Evolutionary conservation across 495 filamentous ascomycete species (phyloP), one percentile per base, ranked within the genome.

Genomic region (Penicillium nucicola): DNA sequence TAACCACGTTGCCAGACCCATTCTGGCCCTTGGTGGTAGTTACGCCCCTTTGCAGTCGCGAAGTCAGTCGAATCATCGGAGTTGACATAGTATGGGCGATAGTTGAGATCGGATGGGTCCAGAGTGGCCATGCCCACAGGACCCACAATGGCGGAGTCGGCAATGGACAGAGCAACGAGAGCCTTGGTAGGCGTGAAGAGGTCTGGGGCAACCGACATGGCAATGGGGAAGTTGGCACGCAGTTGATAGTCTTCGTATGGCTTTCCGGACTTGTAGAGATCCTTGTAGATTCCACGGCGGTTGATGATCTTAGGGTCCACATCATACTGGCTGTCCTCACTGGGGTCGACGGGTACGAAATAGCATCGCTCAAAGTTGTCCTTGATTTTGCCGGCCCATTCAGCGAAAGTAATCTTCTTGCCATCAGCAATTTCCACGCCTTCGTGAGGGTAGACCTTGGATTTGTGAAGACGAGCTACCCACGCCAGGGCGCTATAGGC

Each of bases 1-100:
- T 88, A 99, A 7, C 95, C 95, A 4, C 88, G 89, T 1, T 91
- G 95, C 95, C 95, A 99, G n/a, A 96, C 74, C 95, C 95, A 99
- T 68, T 99, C 95, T 0, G 95, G 95, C 1, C 95, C 95, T 67
- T 97, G 93, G 65, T 99, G 95, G 66, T 99, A 99, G 63, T 96
- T 97, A 14, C 95, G 77, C 12, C 95, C 95, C 60, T 97, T 97
- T 48, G 86, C 82, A 0, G 90, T 97, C 1, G 85, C 79, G 61
- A 96, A 97, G 63, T 96, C 88, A 31, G 78, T 81, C 10, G 83
- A 89, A 67, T 99, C 95, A 64, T 97, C 92, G 36, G 86, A 87
- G 71, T 99, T 99, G 72, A 83, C 84, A 74, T 99, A 99, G 74
- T 92, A 85, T 0, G 90, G 90, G 6, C 87, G 84, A 67, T 99